These are phyloP conservation scores for Penicillium sclerotigenum DNA, from an alignment of 2,329 filamentous ascomycete genomes.

Conservation along the genomic window DNA sequence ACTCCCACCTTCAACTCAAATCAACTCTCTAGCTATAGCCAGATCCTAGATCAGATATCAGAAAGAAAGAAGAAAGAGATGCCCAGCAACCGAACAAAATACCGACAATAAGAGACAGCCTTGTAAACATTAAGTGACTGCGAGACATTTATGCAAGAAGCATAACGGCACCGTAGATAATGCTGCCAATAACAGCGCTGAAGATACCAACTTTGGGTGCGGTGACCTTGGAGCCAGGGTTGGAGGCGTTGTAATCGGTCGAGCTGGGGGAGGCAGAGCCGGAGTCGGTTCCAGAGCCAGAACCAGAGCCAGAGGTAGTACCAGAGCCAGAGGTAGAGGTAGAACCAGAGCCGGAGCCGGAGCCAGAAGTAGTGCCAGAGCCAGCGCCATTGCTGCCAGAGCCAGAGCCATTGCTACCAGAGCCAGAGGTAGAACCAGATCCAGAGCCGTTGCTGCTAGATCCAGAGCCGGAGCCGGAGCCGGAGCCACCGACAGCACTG, in stretches of 20 bases:
- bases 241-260: conserved; percentile 21
- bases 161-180: conserved; percentile 20
- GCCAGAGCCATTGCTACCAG: neutral
- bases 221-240: conserved; percentile 27
- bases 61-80: neutral
- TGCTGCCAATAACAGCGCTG: conserved; percentile 3
- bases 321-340: conserved; percentile 1
- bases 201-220: conserved; percentile 16
- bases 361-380: conserved; percentile 5
- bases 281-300: neutral
- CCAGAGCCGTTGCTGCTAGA: neutral
- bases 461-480: neutral
- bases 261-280: conserved; percentile 15
- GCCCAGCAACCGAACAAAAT: conserved; percentile 4
- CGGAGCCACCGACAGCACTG: neutral
- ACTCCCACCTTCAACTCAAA: neutral
- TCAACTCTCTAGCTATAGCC: conserved; percentile 7
- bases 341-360: neutral
- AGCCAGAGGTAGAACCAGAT: neutral
- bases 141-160: conserved; percentile 26
- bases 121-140: conserved; percentile 1
- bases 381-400: neutral
- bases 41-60: neutral
- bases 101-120: conserved; percentile 9
- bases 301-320: conserved; percentile 1